These are phyloP conservation scores for Pholiota adiposa DNA, from an alignment of 1,284 basidiomycete genomes.

Conservation along the genomic window DNA sequence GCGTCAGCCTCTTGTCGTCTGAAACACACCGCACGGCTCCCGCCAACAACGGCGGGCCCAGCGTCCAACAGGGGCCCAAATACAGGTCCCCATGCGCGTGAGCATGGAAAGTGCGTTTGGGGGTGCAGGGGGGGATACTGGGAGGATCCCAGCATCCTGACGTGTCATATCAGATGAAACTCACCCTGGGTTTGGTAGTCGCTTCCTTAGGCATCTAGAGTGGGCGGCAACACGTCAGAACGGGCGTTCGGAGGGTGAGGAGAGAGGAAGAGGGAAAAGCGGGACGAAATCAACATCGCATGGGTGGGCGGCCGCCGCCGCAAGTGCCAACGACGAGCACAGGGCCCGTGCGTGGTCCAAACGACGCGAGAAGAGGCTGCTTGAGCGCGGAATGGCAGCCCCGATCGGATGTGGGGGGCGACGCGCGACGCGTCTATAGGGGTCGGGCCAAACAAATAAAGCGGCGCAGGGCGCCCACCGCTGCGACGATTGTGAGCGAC, in stretches of 20 bases:
- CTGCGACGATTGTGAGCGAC: slow-evolving; percentile 6
- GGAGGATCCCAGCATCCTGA: slow-evolving; percentile 9
- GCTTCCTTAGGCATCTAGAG: slow-evolving; percentile 83
- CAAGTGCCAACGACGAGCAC: slow-evolving; percentile 23
- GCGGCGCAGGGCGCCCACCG: slow-evolving; percentile 25
- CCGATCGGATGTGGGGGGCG: slow-evolving; percentile 18
- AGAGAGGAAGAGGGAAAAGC: slow-evolving; percentile 17
- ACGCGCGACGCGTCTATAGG: slow-evolving; percentile 34
- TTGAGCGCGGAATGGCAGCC: slow-evolving; percentile 14
- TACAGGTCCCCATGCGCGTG: neutral
- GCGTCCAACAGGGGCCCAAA: neutral
- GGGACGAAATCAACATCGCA: slow-evolving; percentile 10
- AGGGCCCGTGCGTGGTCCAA: slow-evolving; percentile 16
- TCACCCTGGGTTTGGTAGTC: slow-evolving; percentile 74
- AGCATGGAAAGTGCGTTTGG: slow-evolving; percentile 4
- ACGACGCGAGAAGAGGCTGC: slow-evolving; percentile 19
- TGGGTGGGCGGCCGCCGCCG: slow-evolving; percentile 11
- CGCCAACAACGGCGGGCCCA: slow-evolving; percentile 8
- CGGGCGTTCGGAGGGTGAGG: slow-evolving; percentile 7
- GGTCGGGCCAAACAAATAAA: slow-evolving; percentile 40
- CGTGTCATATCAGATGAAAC: slow-evolving; percentile 30
- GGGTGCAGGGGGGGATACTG: slow-evolving; percentile 3
- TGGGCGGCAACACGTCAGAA: slow-evolving; percentile 27
- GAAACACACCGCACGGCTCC: slow-evolving; percentile 15
- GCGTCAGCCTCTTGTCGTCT: slow-evolving; percentile 8